Evolutionary conservation across 2,329 filamentous ascomycete species (phyloP).

Genomic region (Cryphonectria naterciae): DNA sequence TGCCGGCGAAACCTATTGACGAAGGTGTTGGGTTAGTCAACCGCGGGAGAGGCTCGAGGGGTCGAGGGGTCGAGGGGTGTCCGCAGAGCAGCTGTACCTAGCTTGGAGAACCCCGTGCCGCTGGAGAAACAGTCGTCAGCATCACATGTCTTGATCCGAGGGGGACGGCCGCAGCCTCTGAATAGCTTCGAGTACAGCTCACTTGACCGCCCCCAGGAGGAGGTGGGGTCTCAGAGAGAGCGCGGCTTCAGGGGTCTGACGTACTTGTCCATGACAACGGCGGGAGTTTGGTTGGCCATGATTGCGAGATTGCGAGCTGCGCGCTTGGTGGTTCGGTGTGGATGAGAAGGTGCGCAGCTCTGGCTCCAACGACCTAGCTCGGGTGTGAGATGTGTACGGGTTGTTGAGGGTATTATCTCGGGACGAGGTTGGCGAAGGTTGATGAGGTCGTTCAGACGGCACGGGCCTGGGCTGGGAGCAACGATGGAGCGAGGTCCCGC

Average conservation of each 20-base stretch:
- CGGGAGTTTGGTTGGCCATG: conserved; percentile 98
- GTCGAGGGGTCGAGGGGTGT: conserved; percentile 10
- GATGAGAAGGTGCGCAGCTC: conserved; percentile 30
- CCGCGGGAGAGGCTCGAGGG: conserved; percentile 19
- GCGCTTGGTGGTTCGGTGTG: conserved; percentile 35
- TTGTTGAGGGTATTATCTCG: conserved; percentile 20
- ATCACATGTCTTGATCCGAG: conserved; percentile 29
- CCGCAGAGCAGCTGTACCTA: conserved; percentile 65
- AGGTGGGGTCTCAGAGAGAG: conserved; percentile 29
- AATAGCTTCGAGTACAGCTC: conserved; percentile 31
- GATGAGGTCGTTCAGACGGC: conserved; percentile 15
- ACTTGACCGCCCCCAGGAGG: conserved; percentile 26
- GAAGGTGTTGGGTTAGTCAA: conserved; percentile 34
- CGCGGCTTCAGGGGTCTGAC: conserved; percentile 49
- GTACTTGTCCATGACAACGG: conserved; percentile 99
- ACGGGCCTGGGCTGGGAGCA: conserved; percentile 7
- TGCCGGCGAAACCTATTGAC: conserved; percentile 87
- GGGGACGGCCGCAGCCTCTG: background rate
- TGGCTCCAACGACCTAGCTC: conserved; percentile 8
- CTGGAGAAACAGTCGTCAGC: conserved; percentile 58
- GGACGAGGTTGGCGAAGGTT: conserved; percentile 5
- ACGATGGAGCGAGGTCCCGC: conserved; percentile 22
- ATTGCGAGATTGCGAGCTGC: conserved; percentile 39
- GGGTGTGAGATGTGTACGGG: conserved; percentile 5
- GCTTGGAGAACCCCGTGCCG: conserved; percentile 99